Conservation (phyloP, 2,329 filamentous ascomycete species). For the Penicillium sp. region DNA sequence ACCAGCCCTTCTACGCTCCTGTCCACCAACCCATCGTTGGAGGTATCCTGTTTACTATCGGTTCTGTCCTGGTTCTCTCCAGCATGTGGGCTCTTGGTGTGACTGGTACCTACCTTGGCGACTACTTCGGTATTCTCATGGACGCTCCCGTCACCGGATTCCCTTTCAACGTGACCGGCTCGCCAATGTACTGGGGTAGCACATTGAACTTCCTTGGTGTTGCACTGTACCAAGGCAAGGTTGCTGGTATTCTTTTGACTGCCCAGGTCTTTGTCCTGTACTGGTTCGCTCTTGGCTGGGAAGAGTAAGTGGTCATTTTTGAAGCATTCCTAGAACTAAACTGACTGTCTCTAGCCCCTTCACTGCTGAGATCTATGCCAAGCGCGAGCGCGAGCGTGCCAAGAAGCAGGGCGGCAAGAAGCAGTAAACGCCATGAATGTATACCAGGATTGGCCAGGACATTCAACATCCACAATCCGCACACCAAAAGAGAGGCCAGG, state of each 20-base stretch:
- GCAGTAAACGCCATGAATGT: slow-evolving; percentile 29
- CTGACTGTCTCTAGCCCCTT: slow-evolving; percentile 61
- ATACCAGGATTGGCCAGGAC: slow-evolving; percentile 22
- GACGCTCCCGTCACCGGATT: slow-evolving; percentile 91
- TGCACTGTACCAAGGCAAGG: slow-evolving; percentile 80
- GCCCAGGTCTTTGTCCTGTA: slow-evolving; percentile 74
- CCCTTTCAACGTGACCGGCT: slow-evolving; percentile 86
- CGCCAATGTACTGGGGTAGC: slow-evolving; percentile 95
- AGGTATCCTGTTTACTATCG: slow-evolving; percentile 67
- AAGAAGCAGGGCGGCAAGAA: slow-evolving; percentile 41
- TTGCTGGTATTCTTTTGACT: slow-evolving; percentile 77
- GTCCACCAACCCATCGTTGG: slow-evolving; percentile 66
- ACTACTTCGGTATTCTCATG: slow-evolving; percentile 99
- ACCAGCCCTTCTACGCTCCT: slow-evolving; percentile 71
- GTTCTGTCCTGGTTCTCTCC: slow-evolving; percentile 81
- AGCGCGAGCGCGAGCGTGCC: slow-evolving; percentile 51
- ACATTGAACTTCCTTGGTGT: slow-evolving; percentile 89
- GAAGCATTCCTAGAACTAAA: slow-evolving; percentile 1
- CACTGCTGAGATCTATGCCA: slow-evolving; percentile 87
- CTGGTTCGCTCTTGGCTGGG: slow-evolving; percentile 74
- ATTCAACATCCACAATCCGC: slow-evolving; percentile 33
- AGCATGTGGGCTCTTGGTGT: slow-evolving; percentile 91
- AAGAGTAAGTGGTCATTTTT: slow-evolving; percentile 59
- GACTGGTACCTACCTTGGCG: slow-evolving; percentile 92
- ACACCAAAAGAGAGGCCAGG: slow-evolving; percentile 8